Evolutionary conservation across 2,329 filamentous ascomycete species (phyloP), one percentile per base, ranked within the genome.

Genomic region (Aspergillus fumigatiaffinis): DNA sequence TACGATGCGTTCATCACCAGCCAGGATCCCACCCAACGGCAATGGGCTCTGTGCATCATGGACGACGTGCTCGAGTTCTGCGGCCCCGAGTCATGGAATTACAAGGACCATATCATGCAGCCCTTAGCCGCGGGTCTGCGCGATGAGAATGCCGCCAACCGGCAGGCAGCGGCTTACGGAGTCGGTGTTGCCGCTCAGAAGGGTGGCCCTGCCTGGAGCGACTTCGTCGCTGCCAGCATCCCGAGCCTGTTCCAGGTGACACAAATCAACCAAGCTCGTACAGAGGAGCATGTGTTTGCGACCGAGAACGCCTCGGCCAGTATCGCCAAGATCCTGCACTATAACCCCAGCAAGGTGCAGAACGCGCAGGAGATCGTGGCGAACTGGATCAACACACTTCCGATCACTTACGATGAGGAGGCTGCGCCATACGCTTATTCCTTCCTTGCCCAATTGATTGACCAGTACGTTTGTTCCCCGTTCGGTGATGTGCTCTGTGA

Each of bases 21-120:
- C 56, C 65, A 71, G 29, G 94, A 99, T 72, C 84, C 92, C 0
- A 97, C 92, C 20, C 93, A 97, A 74, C 86, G 94, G 55, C 94
- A 99, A 73, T 99, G 94, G 94, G 93, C 92, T n/a, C 84, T 99
- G 54, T 99, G 94, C 80, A 97, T 99, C 66, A 91, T 97, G 82
- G 94, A 99, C 70, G 94, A 99, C 73, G 93, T 99, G 38, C 84
- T 99, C 38, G 94, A 99, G 74, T 99, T 97, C 79, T 97, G 92
- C 72, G 92, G 93, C 0, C 84, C 88, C 0, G 87, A 96, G 66
- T 95, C 91, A 67, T 93, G 89, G 80, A 86, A 88, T 63, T 99
- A 96, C 73, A 87, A 88, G 69, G 85, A 87, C 65, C 87, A 92
- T 69, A 96, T 99, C 67, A 87, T 92, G 56, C 87, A 92, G 67